phyloP scores from a whole-genome alignment of 108 stramenopile genomes.

The Conticribra guillardii region DNA sequence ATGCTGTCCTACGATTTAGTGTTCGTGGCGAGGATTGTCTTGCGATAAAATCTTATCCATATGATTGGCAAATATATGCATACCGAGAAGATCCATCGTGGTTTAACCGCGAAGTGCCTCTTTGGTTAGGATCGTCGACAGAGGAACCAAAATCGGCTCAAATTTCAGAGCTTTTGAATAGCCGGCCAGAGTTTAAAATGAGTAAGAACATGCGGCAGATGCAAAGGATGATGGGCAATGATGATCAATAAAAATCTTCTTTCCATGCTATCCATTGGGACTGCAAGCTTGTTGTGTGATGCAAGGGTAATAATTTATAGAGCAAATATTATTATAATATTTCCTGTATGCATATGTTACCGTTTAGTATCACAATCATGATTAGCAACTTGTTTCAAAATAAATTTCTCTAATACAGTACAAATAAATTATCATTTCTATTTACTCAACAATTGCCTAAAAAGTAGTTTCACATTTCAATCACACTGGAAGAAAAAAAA shows the following conservation, averaged over 20 bases:
- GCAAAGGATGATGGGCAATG: conserved; percentile 65
- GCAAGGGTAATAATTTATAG: too few species aligned
- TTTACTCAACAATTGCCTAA: too few species aligned
- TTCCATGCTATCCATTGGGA: too few species aligned
- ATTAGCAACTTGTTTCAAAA: too few species aligned
- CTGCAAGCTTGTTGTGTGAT: too few species aligned
- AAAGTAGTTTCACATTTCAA: too few species aligned
- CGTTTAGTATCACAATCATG: too few species aligned
- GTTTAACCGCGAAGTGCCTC: conserved; percentile 46
- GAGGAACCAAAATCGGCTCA: conserved; percentile 70
- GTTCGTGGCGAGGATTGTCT: conserved; percentile 82
- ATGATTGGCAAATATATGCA: conserved; percentile 90
- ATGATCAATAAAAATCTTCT: conserved; percentile 54
- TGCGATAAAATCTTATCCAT: conserved; percentile 83
- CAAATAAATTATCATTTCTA: too few species aligned
- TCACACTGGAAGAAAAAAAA: neutral
- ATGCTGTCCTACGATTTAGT: conserved; percentile 59
- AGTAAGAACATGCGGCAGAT: conserved; percentile 85
- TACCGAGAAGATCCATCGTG: conserved; percentile 72
- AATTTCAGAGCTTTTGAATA: conserved; percentile 63
- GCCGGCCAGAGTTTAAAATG: conserved; percentile 75
- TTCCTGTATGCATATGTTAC: too few species aligned
- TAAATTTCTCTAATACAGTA: too few species aligned
- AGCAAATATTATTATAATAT: too few species aligned
- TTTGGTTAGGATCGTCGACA: conserved; percentile 70